A percentile compares a stretch with the other conserved stretches of the same genome.
These are phyloP conservation scores for Wickerhamiella alocasiicola DNA, from an alignment of 805 yeast species.

Conservation along the genomic window DNA sequence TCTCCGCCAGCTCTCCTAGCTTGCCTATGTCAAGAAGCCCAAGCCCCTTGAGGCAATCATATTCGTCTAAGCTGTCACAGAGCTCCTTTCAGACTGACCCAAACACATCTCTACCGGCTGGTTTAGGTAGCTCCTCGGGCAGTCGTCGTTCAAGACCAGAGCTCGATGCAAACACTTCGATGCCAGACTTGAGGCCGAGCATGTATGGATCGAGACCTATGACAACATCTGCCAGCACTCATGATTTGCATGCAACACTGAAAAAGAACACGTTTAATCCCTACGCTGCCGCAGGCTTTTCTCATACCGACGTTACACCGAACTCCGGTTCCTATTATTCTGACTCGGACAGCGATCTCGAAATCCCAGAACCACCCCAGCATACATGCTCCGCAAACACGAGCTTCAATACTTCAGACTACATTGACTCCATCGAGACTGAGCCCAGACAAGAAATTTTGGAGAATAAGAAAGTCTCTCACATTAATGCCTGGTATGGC, in stretches of 20 bases:
- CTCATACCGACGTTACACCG: no score
- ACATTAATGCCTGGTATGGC: constrained; percentile 28
- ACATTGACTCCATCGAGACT: not conserved
- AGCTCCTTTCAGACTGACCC: not conserved
- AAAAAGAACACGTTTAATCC: no score
- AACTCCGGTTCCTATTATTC: no score
- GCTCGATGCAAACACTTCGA: constrained; percentile 4
- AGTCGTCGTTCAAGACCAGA: not conserved
- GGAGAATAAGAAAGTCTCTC: constrained; percentile 16
- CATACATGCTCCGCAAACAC: constrained; percentile 3
- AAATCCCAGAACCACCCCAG: constrained; percentile 10
- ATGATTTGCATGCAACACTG: not conserved
- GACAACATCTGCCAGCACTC: not conserved
- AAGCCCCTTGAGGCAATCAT: constrained; percentile 3
- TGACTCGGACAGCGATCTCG: constrained; percentile 7
- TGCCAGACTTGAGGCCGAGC: constrained; percentile 8
- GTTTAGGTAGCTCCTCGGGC: not conserved
- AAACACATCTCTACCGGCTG: not conserved
- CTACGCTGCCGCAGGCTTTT: no score
- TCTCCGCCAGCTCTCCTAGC: constrained; percentile 2
- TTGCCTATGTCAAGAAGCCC: constrained; percentile 3
- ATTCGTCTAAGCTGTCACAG: not conserved
- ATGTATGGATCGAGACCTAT: constrained; percentile 2
- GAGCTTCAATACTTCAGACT: not conserved
- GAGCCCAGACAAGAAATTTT: not conserved